Conservation (phyloP, 2,329 filamentous ascomycete genomes). For the Trichophyton equinum region DNA sequence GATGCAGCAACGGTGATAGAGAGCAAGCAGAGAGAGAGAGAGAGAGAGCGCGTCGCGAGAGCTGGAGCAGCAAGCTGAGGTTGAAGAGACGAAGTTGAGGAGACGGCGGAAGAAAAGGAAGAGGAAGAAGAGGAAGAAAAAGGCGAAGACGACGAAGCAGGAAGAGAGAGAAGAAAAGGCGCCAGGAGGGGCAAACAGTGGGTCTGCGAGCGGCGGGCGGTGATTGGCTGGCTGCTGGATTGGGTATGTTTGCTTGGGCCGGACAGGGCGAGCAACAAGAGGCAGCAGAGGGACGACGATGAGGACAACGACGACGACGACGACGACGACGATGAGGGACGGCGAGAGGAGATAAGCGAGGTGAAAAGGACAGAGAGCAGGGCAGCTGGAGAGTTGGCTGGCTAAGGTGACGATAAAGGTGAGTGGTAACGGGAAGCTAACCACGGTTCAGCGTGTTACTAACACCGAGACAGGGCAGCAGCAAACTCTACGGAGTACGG, state of each 20-base stretch:
- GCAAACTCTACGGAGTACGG: too few relatives aligned
- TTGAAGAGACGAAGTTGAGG: slow-evolving; percentile 14
- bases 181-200: slow-evolving; percentile 10
- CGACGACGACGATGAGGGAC: background rate
- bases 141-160: background rate
- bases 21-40: background rate
- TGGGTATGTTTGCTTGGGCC: slow-evolving; percentile 24
- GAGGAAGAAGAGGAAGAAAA: slow-evolving; percentile 18
- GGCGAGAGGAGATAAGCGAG: background rate
- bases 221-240: slow-evolving; percentile 4
- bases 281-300: background rate
- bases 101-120: slow-evolving; percentile 20
- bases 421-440: too few relatives aligned
- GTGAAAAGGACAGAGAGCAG: background rate
- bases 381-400: background rate
- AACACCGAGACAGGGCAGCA: background rate
- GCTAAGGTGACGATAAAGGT: background rate
- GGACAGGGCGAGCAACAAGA: slow-evolving; percentile 16
- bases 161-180: slow-evolving; percentile 7
- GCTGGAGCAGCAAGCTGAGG: slow-evolving; percentile 10
- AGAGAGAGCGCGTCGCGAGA: background rate
- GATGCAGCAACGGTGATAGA: background rate
- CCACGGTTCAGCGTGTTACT: too few relatives aligned
- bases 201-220: background rate
- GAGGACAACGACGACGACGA: background rate